Percentiles rank a stretch among this genome's conserved stretches.
Conservation (phyloP, 2,329 filamentous ascomycete species). For the Coleophoma eucalyptorum region DNA sequence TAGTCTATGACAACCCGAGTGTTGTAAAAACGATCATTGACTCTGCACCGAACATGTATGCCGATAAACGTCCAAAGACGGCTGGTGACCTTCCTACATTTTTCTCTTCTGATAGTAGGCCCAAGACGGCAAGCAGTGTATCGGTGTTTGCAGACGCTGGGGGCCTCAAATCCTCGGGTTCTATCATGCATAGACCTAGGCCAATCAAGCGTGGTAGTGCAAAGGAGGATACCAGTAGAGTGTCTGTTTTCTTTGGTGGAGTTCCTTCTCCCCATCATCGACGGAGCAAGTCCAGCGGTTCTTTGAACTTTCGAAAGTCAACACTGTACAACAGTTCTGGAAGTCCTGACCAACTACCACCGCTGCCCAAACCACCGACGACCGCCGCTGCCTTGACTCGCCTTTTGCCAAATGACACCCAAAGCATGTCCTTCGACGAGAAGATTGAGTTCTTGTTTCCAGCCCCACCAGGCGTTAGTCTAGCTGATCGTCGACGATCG, state of each 20-base stretch:
- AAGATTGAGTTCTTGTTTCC: slow-evolving; percentile 51
- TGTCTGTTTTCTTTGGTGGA: slow-evolving; percentile 40
- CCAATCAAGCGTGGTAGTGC: slow-evolving; percentile 19
- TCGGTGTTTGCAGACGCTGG: slow-evolving; percentile 5
- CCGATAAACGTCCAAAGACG: slow-evolving; percentile 13
- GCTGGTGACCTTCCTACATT: slow-evolving; percentile 9
- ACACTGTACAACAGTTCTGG: slow-evolving; percentile 39
- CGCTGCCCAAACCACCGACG: slow-evolving; percentile 38
- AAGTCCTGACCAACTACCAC: slow-evolving; percentile 46
- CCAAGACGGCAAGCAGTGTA: background rate
- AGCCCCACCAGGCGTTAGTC: slow-evolving; percentile 24
- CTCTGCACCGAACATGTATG: slow-evolving; percentile 32
- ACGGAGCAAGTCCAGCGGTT: slow-evolving; percentile 46
- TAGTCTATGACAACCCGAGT: slow-evolving; percentile 49
- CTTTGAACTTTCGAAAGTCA: slow-evolving; percentile 40
- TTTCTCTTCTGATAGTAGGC: background rate
- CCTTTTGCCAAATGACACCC: slow-evolving; percentile 47
- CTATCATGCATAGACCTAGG: slow-evolving; percentile 28
- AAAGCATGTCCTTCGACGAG: slow-evolving; percentile 56
- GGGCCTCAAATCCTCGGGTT: slow-evolving; percentile 14
- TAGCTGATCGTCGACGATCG: slow-evolving; percentile 29
- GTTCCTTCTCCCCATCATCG: slow-evolving; percentile 36
- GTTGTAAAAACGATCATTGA: slow-evolving; percentile 46
- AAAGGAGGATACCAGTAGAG: slow-evolving; percentile 26
- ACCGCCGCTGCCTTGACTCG: slow-evolving; percentile 33